Evolutionary conservation across 179 eudicot species (phyloP).

Genomic region (Actinidia arguta): DNA sequence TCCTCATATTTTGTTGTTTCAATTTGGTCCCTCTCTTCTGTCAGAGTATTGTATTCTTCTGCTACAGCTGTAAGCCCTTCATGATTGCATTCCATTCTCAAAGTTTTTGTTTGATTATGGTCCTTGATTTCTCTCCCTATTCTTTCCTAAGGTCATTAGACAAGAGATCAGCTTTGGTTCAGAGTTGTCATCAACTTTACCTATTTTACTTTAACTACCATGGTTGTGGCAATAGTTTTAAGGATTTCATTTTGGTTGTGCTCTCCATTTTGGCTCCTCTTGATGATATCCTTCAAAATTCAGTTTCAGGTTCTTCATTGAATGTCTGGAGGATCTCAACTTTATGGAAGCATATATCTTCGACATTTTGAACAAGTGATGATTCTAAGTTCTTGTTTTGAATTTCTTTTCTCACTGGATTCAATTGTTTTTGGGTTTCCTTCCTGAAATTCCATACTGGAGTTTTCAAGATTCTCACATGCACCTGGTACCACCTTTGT

Average conservation of each 20-base stretch:
- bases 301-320: slow-evolving; percentile 7
- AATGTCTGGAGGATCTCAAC: neutral
- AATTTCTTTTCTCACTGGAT: slow-evolving; percentile 6
- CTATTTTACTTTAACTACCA: neutral
- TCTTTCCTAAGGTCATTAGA: neutral
- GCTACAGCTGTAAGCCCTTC: neutral
- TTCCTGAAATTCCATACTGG: slow-evolving; percentile 3
- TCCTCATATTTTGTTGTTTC: slow-evolving; percentile 26
- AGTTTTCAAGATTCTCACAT: slow-evolving; percentile 7
- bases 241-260: neutral
- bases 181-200: neutral
- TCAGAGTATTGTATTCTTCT: neutral
- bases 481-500: slow-evolving; percentile 5
- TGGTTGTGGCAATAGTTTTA: neutral
- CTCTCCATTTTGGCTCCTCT: slow-evolving; percentile 4
- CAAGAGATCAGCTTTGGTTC: neutral
- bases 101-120: neutral
- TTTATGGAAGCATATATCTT: neutral
- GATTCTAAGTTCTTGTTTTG: neutral
- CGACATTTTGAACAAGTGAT: neutral
- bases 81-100: neutral
- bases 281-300: neutral
- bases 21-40: neutral
- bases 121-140: neutral
- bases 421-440: slow-evolving; percentile 16